Conservation (phyloP, 768 basidiomycete genomes). For the Rhodocollybia butyracea region DNA sequence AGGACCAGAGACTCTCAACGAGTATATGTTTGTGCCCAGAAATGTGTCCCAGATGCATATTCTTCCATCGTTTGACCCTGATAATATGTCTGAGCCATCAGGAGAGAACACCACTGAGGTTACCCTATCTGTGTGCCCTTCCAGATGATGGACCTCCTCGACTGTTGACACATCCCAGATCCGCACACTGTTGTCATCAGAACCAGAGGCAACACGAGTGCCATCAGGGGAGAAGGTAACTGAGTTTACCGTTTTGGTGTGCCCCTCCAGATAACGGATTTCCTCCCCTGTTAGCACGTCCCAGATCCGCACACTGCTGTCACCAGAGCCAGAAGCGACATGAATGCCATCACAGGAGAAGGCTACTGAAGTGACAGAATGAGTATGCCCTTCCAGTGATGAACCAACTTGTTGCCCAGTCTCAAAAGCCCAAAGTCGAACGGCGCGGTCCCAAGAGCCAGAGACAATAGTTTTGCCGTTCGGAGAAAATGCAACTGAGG, state of each 20-base stretch:
- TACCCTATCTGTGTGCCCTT: not conserved
- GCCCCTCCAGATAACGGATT: too few relatives aligned
- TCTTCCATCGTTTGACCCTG: not conserved
- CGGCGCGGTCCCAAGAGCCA: not conserved
- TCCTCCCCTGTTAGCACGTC: not conserved
- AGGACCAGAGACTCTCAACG: too few relatives aligned
- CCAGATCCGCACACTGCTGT: not conserved
- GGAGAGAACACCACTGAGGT: not conserved
- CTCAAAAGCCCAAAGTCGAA: not conserved
- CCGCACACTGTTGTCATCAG: not conserved
- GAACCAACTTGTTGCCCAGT: not conserved
- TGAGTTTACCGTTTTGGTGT: not conserved
- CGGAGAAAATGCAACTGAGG: not conserved
- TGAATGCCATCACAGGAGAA: not conserved
- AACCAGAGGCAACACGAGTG: not conserved
- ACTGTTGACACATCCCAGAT: not conserved
- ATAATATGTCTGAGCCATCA: not conserved
- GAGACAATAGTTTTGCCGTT: not conserved
- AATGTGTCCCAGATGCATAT: not conserved
- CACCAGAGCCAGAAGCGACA: not conserved
- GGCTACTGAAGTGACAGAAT: not conserved
- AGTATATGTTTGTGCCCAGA: too few relatives aligned
- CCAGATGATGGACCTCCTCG: not conserved
- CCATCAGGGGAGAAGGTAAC: not conserved
- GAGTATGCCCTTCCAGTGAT: not conserved